Percentiles rank a stretch among this genome's conserved stretches.
These are phyloP conservation scores for Colletotrichum zoysiae DNA, from an alignment of 2,329 filamentous ascomycete species.

Conservation along the genomic window DNA sequence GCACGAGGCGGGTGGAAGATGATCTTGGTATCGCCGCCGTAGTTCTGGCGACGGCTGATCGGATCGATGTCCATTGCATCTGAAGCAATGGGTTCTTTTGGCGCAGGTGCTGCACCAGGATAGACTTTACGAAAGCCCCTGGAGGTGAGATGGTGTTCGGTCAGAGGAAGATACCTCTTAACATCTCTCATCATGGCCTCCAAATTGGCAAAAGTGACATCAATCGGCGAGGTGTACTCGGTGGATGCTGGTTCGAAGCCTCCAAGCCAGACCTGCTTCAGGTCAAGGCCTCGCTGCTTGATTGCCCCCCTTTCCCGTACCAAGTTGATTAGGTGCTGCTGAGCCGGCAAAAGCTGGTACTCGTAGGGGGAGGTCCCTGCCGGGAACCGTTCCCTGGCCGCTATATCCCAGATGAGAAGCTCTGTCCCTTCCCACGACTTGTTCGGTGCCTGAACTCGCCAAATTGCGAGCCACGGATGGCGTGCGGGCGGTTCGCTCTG, in stretches of 20 bases:
- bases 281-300: conserved; percentile 50
- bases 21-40: conserved; percentile 48
- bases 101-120: neutral
- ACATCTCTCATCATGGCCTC: conserved; percentile 49
- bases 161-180: conserved; percentile 53
- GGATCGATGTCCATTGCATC: conserved; percentile 34
- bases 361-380: conserved; percentile 44
- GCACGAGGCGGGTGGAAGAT: conserved; percentile 63
- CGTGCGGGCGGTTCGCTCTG: conserved; percentile 46
- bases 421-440: conserved; percentile 54
- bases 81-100: neutral
- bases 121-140: conserved; percentile 56
- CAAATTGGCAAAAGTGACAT: conserved; percentile 58
- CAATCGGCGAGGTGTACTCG: conserved; percentile 52
- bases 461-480: conserved; percentile 65
- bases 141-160: conserved; percentile 44
- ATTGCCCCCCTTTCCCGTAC: conserved; percentile 48
- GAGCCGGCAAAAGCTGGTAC: conserved; percentile 58
- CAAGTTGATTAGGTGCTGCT: conserved; percentile 58
- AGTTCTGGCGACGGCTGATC: conserved; percentile 34
- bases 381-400: conserved; percentile 47
- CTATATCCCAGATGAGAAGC: conserved; percentile 67
- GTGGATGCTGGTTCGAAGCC: conserved; percentile 47
- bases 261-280: conserved; percentile 62
- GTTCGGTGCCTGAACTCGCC: conserved; percentile 59